A percentile compares a stretch with the other conserved stretches of the same genome.
Evolutionary conservation across 2,329 filamentous ascomycete genomes (phyloP).

Genomic region (Alternaria consortialis): DNA sequence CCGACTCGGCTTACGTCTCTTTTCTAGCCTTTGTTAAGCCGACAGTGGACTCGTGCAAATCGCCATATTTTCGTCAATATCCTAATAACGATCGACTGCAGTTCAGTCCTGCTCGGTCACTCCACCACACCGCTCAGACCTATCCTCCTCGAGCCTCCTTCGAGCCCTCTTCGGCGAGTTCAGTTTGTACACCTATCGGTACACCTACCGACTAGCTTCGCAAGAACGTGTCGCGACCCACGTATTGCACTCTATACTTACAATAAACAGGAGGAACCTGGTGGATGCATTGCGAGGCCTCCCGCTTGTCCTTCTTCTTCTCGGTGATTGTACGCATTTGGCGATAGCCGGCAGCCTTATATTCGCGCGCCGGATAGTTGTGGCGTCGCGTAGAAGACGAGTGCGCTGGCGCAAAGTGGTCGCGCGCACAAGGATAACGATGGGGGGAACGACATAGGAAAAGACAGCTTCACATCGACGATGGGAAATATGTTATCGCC

Average conservation of each 20-base stretch:
- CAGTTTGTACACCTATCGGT: background rate
- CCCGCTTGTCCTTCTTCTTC: background rate
- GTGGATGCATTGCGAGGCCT: background rate
- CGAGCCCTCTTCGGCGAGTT: background rate
- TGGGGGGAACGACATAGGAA: background rate
- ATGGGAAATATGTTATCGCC: background rate
- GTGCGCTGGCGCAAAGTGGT: background rate
- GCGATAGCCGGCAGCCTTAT: background rate
- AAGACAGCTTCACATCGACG: background rate
- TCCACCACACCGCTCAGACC: background rate
- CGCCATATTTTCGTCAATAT: background rate
- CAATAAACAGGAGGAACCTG: background rate
- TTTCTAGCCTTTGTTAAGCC: too few relatives aligned
- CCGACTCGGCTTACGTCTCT: too few relatives aligned
- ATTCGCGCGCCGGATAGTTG: background rate
- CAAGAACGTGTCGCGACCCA: background rate
- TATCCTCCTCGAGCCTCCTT: background rate
- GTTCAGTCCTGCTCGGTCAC: background rate
- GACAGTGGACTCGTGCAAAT: background rate
- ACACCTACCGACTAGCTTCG: conserved; percentile 1
- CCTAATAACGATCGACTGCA: background rate
- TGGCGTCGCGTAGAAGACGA: background rate
- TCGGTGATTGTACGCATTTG: background rate
- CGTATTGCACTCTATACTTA: background rate
- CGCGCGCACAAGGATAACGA: background rate